Evolutionary conservation across 2,329 filamentous ascomycete species (phyloP), one percentile per base, ranked within the genome.

Genomic region (Aphanoascus verrucosus): DNA sequence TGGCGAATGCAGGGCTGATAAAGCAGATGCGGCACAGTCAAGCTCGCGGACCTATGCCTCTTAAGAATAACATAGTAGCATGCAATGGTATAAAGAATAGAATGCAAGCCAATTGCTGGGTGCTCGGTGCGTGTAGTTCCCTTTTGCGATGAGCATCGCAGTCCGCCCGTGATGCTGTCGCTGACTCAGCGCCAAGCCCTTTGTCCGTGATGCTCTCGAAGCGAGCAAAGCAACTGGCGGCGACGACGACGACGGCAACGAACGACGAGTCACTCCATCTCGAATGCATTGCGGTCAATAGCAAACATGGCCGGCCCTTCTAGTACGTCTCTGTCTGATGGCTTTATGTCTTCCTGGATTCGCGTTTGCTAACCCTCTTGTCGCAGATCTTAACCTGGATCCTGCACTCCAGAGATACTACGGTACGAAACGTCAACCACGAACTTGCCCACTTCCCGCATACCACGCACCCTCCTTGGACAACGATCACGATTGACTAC

Each of bases 331-430:
- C n/a, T 14, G 17, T 41, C 5, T 12, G 47, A 45, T 50, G 46
- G 49, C 2, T 11, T 55, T n/a, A 23, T 20, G 5, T n/a, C n/a
- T n/a, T n/a, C n/a, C n/a, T n/a, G 28, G 12, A 34, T 11, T 41
- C 15, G 42, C 14, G n/a, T 38, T n/a, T 8, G 12, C 46, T 66
- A 74, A 75, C 75, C 80, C 76, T 48, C 38, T 3, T 72, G 62
- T 68, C 67, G 38, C 58, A 69, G 68, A 70, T 57, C 63, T 69
- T 62, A 61, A 67, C 60, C 65, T 69, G 64, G 69, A 72, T 62
- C 69, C 72, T 62, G 72, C 69, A 54, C 62, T 72, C 56, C 70
- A 74, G 67, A 75, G 72, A 67, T 74, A 74, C 64, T 73, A 74
- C 61, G 71, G 77, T 79, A 72, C 60, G 58, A n/a, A n/a, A 23